Evolutionary conservation across 306 rosid species (phyloP).

Genomic region (Trifolium repens): DNA sequence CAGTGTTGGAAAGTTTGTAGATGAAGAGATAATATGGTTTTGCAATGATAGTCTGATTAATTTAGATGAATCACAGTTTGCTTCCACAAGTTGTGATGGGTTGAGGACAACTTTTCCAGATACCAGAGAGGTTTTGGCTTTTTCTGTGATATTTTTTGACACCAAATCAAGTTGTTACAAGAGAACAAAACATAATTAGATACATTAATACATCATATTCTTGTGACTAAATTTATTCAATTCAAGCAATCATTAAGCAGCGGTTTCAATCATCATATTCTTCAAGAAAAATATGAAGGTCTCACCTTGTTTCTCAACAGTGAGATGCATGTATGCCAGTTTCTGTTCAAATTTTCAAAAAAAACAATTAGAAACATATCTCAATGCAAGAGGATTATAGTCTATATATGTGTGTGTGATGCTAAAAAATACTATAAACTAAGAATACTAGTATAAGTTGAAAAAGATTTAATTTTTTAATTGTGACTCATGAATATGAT

Average conservation of each 20-base stretch:
- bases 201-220: not conserved
- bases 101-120: slow-evolving; percentile 12
- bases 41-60: no score
- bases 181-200: slow-evolving; percentile 42
- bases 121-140: slow-evolving; percentile 26
- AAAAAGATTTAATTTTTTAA: no score
- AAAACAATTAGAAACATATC: no score
- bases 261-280: not conserved
- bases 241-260: not conserved
- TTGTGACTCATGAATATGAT: no score
- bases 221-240: not conserved
- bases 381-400: no score
- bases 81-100: slow-evolving; percentile 20
- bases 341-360: slow-evolving; percentile 64
- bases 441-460: no score
- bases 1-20: no score
- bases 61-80: slow-evolving; percentile 30
- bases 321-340: slow-evolving; percentile 53
- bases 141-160: slow-evolving; percentile 34
- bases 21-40: no score
- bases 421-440: no score
- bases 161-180: slow-evolving; percentile 54
- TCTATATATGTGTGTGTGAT: no score
- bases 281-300: slow-evolving; percentile 6
- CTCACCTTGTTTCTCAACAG: slow-evolving; percentile 67